A percentile compares a stretch with the other conserved stretches of the same genome.
Conservation (phyloP, 495 filamentous ascomycete genomes). For the Pseudevernia furfuracea region DNA sequence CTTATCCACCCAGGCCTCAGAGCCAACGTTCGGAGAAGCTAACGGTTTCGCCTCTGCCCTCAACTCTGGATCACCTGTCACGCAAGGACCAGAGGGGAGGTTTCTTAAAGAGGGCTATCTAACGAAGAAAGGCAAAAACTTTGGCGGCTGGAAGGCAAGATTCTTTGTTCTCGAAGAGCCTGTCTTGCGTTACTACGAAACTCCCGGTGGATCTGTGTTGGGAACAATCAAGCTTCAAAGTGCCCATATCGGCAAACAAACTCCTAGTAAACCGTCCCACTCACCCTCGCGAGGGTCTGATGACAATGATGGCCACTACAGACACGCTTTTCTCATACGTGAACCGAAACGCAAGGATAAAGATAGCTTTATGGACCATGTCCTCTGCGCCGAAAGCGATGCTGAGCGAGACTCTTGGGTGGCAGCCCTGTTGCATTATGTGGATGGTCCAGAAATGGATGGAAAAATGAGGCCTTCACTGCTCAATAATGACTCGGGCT, state of each 20-base stretch:
- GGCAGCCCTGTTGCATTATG: constrained; percentile 77
- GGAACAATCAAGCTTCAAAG: constrained; percentile 87
- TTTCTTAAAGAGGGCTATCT: constrained; percentile 83
- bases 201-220: constrained; percentile 76
- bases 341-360: constrained; percentile 97
- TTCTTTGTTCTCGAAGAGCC: constrained; percentile 91
- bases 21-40: constrained; percentile 60
- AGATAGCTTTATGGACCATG: constrained; percentile 81
- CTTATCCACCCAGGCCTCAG: constrained; percentile 76
- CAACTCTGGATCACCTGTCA: constrained; percentile 35
- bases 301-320: constrained; percentile 86
- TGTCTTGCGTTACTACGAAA: constrained; percentile 83
- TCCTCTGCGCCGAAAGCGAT: constrained; percentile 92
- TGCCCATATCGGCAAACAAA: constrained; percentile 90
- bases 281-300: constrained; percentile 56
- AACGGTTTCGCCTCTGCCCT: constrained; percentile 41
- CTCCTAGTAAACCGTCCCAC: constrained; percentile 48
- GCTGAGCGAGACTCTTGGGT: constrained; percentile 91
- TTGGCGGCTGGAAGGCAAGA: constrained; percentile 97
- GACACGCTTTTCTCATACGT: constrained; percentile 89
- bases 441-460: constrained; percentile 63
- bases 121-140: constrained; percentile 95
- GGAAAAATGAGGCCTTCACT: constrained; percentile 29
- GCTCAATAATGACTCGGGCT: constrained; percentile 29
- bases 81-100: constrained; percentile 51